These are phyloP conservation scores for Aspergillus hancockii DNA, from an alignment of 495 filamentous ascomycete genomes.

Conservation along the genomic window DNA sequence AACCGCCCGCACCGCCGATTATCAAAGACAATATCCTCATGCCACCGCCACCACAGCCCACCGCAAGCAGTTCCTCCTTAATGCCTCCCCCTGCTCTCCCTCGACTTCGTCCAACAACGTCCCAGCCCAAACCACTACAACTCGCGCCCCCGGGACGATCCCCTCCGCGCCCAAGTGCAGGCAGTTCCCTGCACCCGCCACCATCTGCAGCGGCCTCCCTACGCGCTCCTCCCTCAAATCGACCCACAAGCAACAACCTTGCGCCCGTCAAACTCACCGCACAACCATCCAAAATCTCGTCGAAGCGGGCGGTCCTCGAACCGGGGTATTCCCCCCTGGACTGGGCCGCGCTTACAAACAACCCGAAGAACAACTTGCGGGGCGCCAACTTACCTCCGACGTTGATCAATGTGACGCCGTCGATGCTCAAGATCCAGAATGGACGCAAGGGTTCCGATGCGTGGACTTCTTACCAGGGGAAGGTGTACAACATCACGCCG, in stretches of 20 bases:
- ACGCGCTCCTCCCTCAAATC: conserved; percentile 29
- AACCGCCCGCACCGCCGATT: conserved; percentile 4
- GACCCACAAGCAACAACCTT: conserved; percentile 23
- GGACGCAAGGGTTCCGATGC: conserved; percentile 81
- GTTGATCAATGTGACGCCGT: conserved; percentile 71
- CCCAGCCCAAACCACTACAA: conserved; percentile 16
- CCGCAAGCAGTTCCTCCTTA: conserved; percentile 26
- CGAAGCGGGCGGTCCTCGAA: conserved; percentile 67
- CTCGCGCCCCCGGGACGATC: conserved; percentile 9
- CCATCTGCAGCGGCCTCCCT: conserved; percentile 38
- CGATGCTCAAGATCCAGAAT: conserved; percentile 69
- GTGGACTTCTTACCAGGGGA: conserved; percentile 83
- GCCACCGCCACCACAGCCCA: conserved; percentile 13
- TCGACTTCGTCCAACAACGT: conserved; percentile 27
- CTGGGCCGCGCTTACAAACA: conserved; percentile 79
- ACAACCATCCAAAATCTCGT: conserved; percentile 39
- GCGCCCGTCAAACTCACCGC: conserved; percentile 28
- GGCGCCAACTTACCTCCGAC: conserved; percentile 54
- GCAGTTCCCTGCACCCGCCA: conserved; percentile 29
- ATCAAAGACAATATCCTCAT: conserved; percentile 17
- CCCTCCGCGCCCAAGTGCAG: conserved; percentile 23
- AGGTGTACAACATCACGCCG: conserved; percentile 90
- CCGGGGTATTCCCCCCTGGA: conserved; percentile 93
- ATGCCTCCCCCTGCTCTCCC: conserved; percentile 43
- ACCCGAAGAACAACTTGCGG: conserved; percentile 66